Evolutionary conservation across 2,329 filamentous ascomycete genomes (phyloP).

Genomic region (Harringtonia aguacate): DNA sequence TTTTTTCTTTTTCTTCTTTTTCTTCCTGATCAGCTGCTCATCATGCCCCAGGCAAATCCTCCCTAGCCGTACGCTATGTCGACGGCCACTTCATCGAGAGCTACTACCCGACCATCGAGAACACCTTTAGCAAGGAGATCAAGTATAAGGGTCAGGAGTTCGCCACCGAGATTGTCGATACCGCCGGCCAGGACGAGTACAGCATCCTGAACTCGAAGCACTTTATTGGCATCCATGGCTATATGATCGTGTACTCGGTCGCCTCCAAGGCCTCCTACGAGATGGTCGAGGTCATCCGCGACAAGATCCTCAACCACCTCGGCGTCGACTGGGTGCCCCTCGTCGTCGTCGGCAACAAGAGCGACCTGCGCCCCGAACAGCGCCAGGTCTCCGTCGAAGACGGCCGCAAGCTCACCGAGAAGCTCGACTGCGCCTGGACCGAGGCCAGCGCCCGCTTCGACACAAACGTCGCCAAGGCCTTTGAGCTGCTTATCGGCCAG

Average conservation of each 20-base stretch:
- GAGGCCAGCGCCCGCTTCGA: constrained; percentile 92
- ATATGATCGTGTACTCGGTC: constrained; percentile 98
- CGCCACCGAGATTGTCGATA: constrained; percentile 95
- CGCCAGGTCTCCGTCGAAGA: constrained; percentile 82
- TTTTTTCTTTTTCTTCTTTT: not conserved
- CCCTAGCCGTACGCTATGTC: constrained; percentile 91
- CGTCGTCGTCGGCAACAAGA: constrained; percentile 95
- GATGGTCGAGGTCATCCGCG: constrained; percentile 90
- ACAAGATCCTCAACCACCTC: constrained; percentile 96
- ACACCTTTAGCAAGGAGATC: constrained; percentile 95
- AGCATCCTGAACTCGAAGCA: constrained; percentile 97
- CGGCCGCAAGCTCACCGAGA: constrained; percentile 72
- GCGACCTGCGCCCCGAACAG: constrained; percentile 83
- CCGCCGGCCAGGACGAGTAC: constrained; percentile 97
- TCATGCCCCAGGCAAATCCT: constrained; percentile 70
- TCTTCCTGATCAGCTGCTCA: not conserved
- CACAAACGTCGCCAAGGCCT: constrained; percentile 84
- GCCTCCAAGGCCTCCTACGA: constrained; percentile 89
- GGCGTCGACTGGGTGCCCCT: constrained; percentile 88
- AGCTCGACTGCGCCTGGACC: constrained; percentile 87
- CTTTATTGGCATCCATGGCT: constrained; percentile 97
- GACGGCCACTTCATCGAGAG: constrained; percentile 98
- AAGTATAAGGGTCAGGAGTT: constrained; percentile 88
- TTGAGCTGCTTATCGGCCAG: constrained; percentile 87
- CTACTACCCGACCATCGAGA: constrained; percentile 98